Conservation (phyloP, 2,329 filamentous ascomycete species). For the Exophiala dermatitidis region DNA sequence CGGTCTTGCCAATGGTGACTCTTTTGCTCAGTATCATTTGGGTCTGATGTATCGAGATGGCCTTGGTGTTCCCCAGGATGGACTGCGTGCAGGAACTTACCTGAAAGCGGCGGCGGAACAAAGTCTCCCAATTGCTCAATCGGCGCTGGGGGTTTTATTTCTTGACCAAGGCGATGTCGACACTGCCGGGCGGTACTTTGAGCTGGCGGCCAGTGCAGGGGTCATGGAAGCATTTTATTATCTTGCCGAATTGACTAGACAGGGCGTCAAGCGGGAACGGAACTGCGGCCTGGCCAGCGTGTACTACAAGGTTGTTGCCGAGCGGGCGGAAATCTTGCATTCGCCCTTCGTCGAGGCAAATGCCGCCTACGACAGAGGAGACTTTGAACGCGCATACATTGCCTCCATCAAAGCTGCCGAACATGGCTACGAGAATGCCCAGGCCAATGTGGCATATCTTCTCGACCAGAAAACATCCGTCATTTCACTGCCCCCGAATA, state of each 20-base stretch:
- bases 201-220: constrained; percentile 71
- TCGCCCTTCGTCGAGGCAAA: constrained; percentile 80
- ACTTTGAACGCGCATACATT: constrained; percentile 71
- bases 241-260: constrained; percentile 75
- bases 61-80: constrained; percentile 62
- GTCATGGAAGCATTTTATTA: constrained; percentile 90
- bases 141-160: constrained; percentile 74
- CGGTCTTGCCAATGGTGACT: constrained; percentile 66
- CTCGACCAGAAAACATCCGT: constrained; percentile 66
- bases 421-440: constrained; percentile 81
- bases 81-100: constrained; percentile 63
- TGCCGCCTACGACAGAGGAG: constrained; percentile 68
- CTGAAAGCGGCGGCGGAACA: constrained; percentile 76
- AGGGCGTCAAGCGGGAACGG: constrained; percentile 71
- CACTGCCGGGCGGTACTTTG: constrained; percentile 77
- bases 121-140: constrained; percentile 71
- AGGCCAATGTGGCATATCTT: constrained; percentile 83
- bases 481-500: constrained; percentile 47
- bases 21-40: constrained; percentile 75
- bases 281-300: constrained; percentile 68
- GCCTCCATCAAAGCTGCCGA: constrained; percentile 82
- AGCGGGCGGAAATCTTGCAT: constrained; percentile 63
- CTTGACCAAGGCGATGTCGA: constrained; percentile 81
- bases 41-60: constrained; percentile 79
- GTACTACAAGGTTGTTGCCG: constrained; percentile 76